A percentile compares a stretch with the other conserved stretches of the same genome.
These are phyloP conservation scores for Lunularia cruciata DNA, from an alignment of 225 moss, liverwort and hornwort species.

Conservation along the genomic window DNA sequence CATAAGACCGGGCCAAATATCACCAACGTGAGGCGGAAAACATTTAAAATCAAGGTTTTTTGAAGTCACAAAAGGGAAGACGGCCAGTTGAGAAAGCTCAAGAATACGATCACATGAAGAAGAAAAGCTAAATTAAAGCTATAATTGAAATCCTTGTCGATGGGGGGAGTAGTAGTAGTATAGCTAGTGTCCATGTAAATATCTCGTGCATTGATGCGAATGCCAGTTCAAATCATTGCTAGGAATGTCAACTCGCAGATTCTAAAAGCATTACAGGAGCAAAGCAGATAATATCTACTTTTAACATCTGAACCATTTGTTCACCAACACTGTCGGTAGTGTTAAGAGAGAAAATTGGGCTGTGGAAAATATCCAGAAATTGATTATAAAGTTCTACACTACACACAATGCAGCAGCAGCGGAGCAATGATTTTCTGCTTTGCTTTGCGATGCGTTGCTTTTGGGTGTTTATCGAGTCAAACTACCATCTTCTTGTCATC, in stretches of 20 bases:
- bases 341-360: not conserved
- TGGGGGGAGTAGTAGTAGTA: too few species aligned
- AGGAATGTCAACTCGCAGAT: constrained; percentile 13
- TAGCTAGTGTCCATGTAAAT: constrained; percentile 8
- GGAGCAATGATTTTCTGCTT: too few species aligned
- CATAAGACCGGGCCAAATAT: not conserved
- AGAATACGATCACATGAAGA: too few species aligned
- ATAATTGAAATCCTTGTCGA: too few species aligned
- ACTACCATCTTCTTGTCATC: too few species aligned
- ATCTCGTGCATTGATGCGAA: constrained; percentile 2
- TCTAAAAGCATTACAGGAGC: constrained; percentile 2
- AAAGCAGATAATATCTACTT: not conserved
- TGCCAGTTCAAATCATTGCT: constrained; percentile 12
- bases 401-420: too few species aligned
- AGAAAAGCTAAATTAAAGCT: too few species aligned
- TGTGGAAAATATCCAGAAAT: not conserved
- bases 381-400: not conserved
- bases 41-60: too few species aligned
- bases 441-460: not conserved
- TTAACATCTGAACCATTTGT: constrained; percentile 5
- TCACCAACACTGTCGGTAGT: constrained; percentile 6
- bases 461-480: not conserved
- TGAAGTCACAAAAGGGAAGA: too few species aligned
- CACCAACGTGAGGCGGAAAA: not conserved
- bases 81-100: too few species aligned